Evolutionary conservation across 495 filamentous ascomycete species (phyloP).

Genomic region (Tuber magnatum): DNA sequence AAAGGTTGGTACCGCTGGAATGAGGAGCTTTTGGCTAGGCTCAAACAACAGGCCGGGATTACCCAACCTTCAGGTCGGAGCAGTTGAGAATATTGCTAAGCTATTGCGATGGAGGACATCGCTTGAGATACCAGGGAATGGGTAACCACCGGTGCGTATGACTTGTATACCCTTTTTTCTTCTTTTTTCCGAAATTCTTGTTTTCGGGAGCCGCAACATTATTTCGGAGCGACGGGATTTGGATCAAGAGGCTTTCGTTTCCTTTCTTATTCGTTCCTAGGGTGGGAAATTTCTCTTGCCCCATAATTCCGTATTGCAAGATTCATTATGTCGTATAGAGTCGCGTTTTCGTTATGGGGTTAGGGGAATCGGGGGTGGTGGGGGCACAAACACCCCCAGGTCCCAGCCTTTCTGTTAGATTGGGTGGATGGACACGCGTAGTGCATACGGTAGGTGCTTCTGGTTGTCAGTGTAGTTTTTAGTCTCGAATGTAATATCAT

Average conservation of each 20-base stretch:
- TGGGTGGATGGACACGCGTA: background rate
- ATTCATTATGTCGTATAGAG: background rate
- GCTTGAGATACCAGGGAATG: background rate
- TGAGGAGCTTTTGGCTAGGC: conserved; percentile 29
- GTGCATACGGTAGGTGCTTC: background rate
- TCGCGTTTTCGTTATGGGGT: background rate
- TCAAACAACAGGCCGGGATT: conserved; percentile 37
- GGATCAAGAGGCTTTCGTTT: background rate
- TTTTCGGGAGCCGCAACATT: background rate
- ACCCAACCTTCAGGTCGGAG: background rate
- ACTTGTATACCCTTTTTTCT: background rate
- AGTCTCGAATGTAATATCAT: background rate
- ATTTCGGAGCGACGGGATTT: background rate
- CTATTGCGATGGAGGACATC: background rate
- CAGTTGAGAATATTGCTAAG: background rate
- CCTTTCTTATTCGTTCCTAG: background rate
- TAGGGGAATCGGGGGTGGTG: background rate
- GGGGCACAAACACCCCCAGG: background rate
- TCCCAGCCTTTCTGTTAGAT: background rate
- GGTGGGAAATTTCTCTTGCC: background rate
- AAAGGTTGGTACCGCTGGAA: conserved; percentile 43
- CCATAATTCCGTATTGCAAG: background rate
- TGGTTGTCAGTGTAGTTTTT: background rate
- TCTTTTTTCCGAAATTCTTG: background rate
- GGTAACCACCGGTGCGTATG: background rate